phyloP scores from a whole-genome alignment of 1,284 basidiomycete genomes.

The Singerocomus rubriflavus region DNA sequence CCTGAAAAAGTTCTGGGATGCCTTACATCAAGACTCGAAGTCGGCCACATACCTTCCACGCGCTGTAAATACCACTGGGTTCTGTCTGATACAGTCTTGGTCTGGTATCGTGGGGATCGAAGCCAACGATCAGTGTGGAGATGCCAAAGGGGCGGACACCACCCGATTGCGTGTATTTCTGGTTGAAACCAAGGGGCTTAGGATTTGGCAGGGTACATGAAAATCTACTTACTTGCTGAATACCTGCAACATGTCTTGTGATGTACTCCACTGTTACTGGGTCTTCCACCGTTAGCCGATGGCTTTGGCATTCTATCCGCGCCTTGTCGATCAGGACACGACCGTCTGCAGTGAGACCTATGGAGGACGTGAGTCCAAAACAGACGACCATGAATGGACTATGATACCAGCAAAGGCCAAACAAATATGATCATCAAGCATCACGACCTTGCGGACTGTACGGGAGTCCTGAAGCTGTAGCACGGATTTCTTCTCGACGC shows the following conservation, averaged over 20 bases:
- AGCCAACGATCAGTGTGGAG: slow-evolving; percentile 95
- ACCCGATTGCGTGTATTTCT: slow-evolving; percentile 98
- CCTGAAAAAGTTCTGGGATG: slow-evolving; percentile 46
- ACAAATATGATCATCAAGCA: slow-evolving; percentile 98
- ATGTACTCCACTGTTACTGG: slow-evolving; percentile 99
- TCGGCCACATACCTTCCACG: slow-evolving; percentile 82
- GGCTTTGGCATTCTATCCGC: slow-evolving; percentile 95
- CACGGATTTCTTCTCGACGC: slow-evolving; percentile 98
- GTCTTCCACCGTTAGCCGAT: slow-evolving; percentile 96
- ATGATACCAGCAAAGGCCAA: slow-evolving; percentile 93
- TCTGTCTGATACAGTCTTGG: slow-evolving; percentile 97
- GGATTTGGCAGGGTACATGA: not conserved
- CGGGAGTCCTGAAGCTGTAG: slow-evolving; percentile 97
- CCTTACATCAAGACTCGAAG: not conserved
- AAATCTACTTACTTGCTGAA: slow-evolving; percentile 77
- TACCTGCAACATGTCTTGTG: slow-evolving; percentile 94
- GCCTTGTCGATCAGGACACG: slow-evolving; percentile 98
- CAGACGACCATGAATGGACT: slow-evolving; percentile 2
- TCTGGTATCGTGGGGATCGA: slow-evolving; percentile 88
- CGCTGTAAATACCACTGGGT: slow-evolving; percentile 96
- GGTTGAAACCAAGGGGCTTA: not conserved
- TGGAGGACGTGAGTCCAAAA: slow-evolving; percentile 11
- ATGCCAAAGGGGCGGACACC: slow-evolving; percentile 99
- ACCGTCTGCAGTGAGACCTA: slow-evolving; percentile 96
- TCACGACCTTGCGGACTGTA: slow-evolving; percentile 96